Evolutionary conservation across 495 filamentous ascomycete species (phyloP), one percentile per base, ranked within the genome.

Genomic region (Tuber magnatum): DNA sequence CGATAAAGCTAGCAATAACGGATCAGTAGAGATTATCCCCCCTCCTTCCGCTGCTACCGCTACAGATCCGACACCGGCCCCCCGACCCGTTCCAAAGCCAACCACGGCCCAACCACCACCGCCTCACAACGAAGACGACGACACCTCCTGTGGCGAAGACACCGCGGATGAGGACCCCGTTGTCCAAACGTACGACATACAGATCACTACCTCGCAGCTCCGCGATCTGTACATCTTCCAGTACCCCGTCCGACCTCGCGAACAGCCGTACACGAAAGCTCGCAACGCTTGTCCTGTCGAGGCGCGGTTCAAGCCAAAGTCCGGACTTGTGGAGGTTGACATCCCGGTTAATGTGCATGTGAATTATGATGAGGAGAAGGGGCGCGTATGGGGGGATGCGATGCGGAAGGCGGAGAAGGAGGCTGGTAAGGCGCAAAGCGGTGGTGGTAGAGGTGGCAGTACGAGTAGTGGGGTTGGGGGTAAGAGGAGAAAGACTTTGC

Each of bases 321-420:
- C 89, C 1, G 92, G 91, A 1, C 85, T 92, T 72, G 84, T 94
- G n/a, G 92, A 94, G 80, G 81, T 93, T 9, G 92, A 94, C 71
- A 86, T 93, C 14, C 89, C 91, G 1, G 85, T 94, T 70, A 87
- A 89, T 82, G 88, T 88, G 32, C 83, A 85, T 24, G 76, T 81
- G 7, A 88, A 89, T 76, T 94, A 91, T 82, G 89, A 94, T 82
- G 84, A 87, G 71, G 86, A 83, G 72, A 90, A 90, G 80, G 92
- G 89, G 14, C 74, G 90, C 32, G 84, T 85, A 73, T 94, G 90
- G 84, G 92, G 90, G 2, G 88, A 92, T 71, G 89, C 90, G 24
- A 75, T 93, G 82, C 85, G 86, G 65, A 88, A 89, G 77, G 80
- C 75, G 1, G 71, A 44, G 39, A 77, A 76, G 40, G 75, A 77